Percentiles rank a stretch among this genome's conserved stretches.
These are phyloP conservation scores for Collybiopsis luxurians DNA, from an alignment of 768 basidiomycete genomes.

Conservation along the genomic window DNA sequence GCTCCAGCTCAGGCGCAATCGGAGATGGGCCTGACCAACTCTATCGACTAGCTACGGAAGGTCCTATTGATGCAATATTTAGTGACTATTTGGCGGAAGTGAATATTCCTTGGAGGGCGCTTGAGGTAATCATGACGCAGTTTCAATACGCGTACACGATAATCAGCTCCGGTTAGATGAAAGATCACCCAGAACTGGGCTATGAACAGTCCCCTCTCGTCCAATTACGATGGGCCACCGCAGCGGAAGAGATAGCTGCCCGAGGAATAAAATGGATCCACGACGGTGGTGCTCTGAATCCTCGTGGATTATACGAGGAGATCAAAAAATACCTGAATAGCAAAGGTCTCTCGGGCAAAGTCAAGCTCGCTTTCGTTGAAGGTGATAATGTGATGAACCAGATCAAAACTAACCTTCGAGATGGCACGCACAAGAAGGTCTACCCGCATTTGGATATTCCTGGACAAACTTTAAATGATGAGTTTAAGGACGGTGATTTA, in stretches of 20 bases:
- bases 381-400: not conserved
- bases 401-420: not conserved
- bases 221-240: not conserved
- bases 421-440: not conserved
- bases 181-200: not conserved
- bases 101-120: constrained; percentile 7
- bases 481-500: not conserved
- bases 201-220: constrained; percentile 4
- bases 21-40: constrained; percentile 7
- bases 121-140: not conserved
- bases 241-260: not conserved
- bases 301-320: constrained; percentile 4
- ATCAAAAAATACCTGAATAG: not conserved
- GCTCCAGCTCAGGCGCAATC: constrained; percentile 3
- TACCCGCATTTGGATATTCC: constrained; percentile 7
- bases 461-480: not conserved
- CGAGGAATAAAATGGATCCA: constrained; percentile 2
- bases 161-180: not conserved
- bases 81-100: constrained; percentile 6
- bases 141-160: not conserved
- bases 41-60: constrained; percentile 1
- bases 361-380: constrained; percentile 6
- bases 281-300: constrained; percentile 6
- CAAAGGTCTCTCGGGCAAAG: constrained; percentile 1
- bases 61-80: constrained; percentile 6